Conservation (phyloP, 306 rosid species). For the Vicia faba region DNA sequence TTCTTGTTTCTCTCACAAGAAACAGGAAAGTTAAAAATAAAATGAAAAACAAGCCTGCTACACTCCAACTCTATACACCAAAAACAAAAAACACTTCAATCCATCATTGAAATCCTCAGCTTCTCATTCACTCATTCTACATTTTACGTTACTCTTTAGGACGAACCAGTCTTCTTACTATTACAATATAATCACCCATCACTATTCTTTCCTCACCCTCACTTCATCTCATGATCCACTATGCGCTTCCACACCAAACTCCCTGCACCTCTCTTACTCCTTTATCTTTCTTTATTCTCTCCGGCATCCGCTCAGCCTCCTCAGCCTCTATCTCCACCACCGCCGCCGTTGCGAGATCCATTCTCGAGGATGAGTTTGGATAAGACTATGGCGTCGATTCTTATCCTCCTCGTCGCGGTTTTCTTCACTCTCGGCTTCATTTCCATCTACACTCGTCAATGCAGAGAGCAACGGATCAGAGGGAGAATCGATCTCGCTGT, state of each 20-base stretch:
- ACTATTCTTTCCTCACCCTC: background rate
- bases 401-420: conserved; percentile 48
- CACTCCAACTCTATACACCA: background rate
- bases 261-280: background rate
- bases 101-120: background rate
- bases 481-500: conserved; percentile 31
- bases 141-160: background rate
- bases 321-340: background rate
- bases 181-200: background rate
- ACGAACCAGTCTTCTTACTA: background rate
- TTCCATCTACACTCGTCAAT: conserved; percentile 81
- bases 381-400: conserved; percentile 48
- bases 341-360: background rate
- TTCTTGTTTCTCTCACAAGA: no score
- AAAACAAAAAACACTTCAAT: no score
- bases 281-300: conserved; percentile 18
- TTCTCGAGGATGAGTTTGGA: conserved; percentile 29
- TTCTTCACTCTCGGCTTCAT: conserved; percentile 66
- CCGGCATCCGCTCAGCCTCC: conserved; percentile 41
- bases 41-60: background rate
- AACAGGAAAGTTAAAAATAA: no score
- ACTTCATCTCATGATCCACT: background rate
- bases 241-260: background rate
- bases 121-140: background rate
- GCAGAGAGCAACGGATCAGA: conserved; percentile 44